Percentiles rank a stretch among this genome's conserved stretches.
Evolutionary conservation across 2,329 filamentous ascomycete species (phyloP).

Genomic region (Thermoascus crustaceus): DNA sequence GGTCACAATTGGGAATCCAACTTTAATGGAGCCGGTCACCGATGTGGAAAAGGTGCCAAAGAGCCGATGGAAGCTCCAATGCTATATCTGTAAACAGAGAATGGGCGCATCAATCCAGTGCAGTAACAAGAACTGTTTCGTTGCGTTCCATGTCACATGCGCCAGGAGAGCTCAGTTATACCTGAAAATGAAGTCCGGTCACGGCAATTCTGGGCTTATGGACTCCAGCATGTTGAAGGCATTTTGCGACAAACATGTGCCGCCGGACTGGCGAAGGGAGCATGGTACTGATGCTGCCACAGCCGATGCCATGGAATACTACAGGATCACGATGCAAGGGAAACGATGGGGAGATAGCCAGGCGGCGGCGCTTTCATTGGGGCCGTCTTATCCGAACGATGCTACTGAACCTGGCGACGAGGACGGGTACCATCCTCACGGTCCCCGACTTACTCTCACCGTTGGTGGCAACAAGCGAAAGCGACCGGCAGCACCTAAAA

Average conservation of each 20-base stretch:
- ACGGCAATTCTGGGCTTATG: slow-evolving; percentile 67
- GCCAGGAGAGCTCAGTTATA: slow-evolving; percentile 80
- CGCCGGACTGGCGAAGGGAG: slow-evolving; percentile 77
- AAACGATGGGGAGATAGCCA: slow-evolving; percentile 89
- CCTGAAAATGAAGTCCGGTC: slow-evolving; percentile 91
- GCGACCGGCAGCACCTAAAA: slow-evolving; percentile 48
- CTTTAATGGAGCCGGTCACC: slow-evolving; percentile 97
- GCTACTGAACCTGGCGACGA: slow-evolving; percentile 40
- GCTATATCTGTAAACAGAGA: slow-evolving; percentile 93
- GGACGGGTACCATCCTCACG: slow-evolving; percentile 27
- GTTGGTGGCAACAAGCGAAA: slow-evolving; percentile 53
- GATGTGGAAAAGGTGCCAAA: slow-evolving; percentile 97
- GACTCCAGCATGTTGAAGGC: slow-evolving; percentile 82
- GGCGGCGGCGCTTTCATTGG: slow-evolving; percentile 69
- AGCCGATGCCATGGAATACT: slow-evolving; percentile 76
- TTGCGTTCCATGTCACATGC: slow-evolving; percentile 95
- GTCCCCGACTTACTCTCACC: slow-evolving; percentile 46
- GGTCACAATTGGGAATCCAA: slow-evolving; percentile 88
- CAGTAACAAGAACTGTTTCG: slow-evolving; percentile 93
- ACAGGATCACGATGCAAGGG: slow-evolving; percentile 80
- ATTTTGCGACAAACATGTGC: slow-evolving; percentile 92
- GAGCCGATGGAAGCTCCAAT: slow-evolving; percentile 83
- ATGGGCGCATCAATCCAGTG: slow-evolving; percentile 99
- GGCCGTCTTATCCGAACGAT: slow-evolving; percentile 61
- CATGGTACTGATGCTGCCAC: slow-evolving; percentile 75